Evolutionary conservation across 2,329 filamentous ascomycete genomes (phyloP).

Genomic region (Talaromyces verruculosus): DNA sequence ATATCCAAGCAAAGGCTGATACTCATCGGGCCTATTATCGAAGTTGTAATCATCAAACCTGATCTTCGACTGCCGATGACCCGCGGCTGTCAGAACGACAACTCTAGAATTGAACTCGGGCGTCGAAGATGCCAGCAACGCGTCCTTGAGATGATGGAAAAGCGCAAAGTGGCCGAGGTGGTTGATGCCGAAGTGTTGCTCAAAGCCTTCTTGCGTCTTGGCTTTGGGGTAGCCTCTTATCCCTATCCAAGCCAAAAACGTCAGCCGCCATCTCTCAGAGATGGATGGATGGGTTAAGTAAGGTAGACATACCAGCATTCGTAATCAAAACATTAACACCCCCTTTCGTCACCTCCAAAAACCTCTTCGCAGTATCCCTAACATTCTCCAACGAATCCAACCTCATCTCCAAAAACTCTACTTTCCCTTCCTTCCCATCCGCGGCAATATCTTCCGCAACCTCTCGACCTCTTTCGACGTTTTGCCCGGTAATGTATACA

Average conservation of each 20-base stretch:
- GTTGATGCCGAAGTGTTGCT: constrained; percentile 21
- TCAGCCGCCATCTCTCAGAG: neutral
- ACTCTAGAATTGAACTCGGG: constrained; percentile 14
- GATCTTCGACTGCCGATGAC: constrained; percentile 16
- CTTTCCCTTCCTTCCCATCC: constrained; percentile 19
- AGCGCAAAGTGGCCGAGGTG: constrained; percentile 21
- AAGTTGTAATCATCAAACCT: constrained; percentile 20
- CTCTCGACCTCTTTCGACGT: constrained; percentile 4
- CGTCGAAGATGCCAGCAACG: constrained; percentile 13
- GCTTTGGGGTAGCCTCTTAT: constrained; percentile 20
- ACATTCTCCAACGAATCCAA: constrained; percentile 16
- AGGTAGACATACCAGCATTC: constrained; percentile 16
- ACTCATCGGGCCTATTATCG: constrained; percentile 16
- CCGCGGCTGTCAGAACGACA: constrained; percentile 12
- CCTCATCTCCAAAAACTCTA: constrained; percentile 17
- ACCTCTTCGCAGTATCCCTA: constrained; percentile 1
- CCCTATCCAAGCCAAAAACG: neutral
- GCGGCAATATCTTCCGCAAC: neutral
- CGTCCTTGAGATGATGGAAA: constrained; percentile 19
- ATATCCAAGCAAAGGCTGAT: constrained; percentile 11
- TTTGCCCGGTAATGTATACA: constrained; percentile 20
- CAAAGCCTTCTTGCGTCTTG: constrained; percentile 18
- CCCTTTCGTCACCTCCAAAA: constrained; percentile 12
- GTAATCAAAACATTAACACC: constrained; percentile 19
- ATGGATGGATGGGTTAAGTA: neutral